A percentile compares a stretch with the other conserved stretches of the same genome.
These are phyloP conservation scores for Phytophthora pini DNA, from an alignment of 352 stramenopile genomes.

Conservation along the genomic window DNA sequence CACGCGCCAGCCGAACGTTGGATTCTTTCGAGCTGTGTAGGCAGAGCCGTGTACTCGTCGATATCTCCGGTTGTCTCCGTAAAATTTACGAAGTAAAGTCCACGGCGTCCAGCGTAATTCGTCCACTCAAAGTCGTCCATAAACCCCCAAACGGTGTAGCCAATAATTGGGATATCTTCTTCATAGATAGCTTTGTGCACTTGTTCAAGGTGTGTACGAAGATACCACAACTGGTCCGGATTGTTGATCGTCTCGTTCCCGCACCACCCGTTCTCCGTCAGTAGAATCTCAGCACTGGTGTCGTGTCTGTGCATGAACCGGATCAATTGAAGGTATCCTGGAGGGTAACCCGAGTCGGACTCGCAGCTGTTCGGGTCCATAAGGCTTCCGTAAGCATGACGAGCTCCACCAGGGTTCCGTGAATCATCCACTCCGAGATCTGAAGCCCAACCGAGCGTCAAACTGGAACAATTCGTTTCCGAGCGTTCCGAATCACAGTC, in stretches of 20 bases:
- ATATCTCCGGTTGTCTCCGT: slow-evolving; percentile 38
- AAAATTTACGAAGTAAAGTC: slow-evolving; percentile 69
- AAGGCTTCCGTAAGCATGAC: slow-evolving; percentile 41
- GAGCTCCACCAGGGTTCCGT: slow-evolving; percentile 30
- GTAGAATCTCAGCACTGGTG: slow-evolving; percentile 44
- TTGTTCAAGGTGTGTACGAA: slow-evolving; percentile 54
- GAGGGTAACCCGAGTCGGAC: slow-evolving; percentile 46
- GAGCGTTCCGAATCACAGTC: slow-evolving; percentile 51
- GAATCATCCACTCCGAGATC: slow-evolving; percentile 56
- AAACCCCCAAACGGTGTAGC: slow-evolving; percentile 93
- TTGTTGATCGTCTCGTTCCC: slow-evolving; percentile 66
- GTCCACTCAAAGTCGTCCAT: slow-evolving; percentile 43
- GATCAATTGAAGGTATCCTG: slow-evolving; percentile 60
- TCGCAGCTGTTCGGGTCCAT: slow-evolving; percentile 37
- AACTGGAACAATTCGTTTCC: slow-evolving; percentile 39
- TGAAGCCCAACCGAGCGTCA: slow-evolving; percentile 45
- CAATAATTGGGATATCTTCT: slow-evolving; percentile 68
- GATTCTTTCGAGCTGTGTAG: slow-evolving; percentile 43
- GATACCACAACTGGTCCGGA: slow-evolving; percentile 67
- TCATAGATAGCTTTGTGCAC: slow-evolving; percentile 59
- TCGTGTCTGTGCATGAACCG: slow-evolving; percentile 59
- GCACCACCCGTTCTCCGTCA: slow-evolving; percentile 77
- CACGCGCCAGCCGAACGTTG: slow-evolving; percentile 52
- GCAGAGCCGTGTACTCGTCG: slow-evolving; percentile 31
- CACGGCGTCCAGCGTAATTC: slow-evolving; percentile 51